Conservation (phyloP, 805 yeast species). For the Komagataella populi region DNA sequence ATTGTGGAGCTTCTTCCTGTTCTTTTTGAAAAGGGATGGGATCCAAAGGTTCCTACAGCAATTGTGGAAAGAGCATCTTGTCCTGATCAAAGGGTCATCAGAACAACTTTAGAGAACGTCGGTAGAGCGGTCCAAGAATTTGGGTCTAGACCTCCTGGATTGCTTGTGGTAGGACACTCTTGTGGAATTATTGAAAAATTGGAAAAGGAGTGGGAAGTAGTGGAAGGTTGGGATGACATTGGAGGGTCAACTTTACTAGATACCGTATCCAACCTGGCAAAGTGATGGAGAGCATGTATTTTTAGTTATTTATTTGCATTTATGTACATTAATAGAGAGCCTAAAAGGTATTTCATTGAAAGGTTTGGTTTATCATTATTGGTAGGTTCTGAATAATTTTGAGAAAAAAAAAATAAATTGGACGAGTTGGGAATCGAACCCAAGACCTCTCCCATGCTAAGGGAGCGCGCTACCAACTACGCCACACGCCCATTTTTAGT, state of each 20-base stretch:
- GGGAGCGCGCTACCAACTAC: slow-evolving; percentile 78
- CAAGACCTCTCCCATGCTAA: slow-evolving; percentile 75
- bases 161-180: slow-evolving; percentile 69
- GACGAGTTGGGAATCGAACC: slow-evolving; percentile 75
- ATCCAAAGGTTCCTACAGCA: slow-evolving; percentile 59
- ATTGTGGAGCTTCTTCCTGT: slow-evolving; percentile 39
- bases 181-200: slow-evolving; percentile 37
- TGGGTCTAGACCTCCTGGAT: slow-evolving; percentile 90
- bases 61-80: slow-evolving; percentile 87
- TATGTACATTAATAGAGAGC: not conserved
- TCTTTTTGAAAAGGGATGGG: slow-evolving; percentile 46
- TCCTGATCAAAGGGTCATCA: slow-evolving; percentile 77
- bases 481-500: slow-evolving; percentile 51
- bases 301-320: not conserved
- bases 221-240: slow-evolving; percentile 24
- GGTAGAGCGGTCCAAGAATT: slow-evolving; percentile 60
- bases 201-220: slow-evolving; percentile 26
- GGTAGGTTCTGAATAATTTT: too few relatives aligned
- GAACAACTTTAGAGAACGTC: slow-evolving; percentile 56
- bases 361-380: not conserved
- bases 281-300: not conserved
- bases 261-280: not conserved
- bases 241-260: not conserved
- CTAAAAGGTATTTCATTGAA: slow-evolving; percentile 8
- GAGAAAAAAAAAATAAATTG: too few relatives aligned